Base-by-base conservation (phyloP, 352 stramenopile species). In the Globisporangium spiculum region DNA sequence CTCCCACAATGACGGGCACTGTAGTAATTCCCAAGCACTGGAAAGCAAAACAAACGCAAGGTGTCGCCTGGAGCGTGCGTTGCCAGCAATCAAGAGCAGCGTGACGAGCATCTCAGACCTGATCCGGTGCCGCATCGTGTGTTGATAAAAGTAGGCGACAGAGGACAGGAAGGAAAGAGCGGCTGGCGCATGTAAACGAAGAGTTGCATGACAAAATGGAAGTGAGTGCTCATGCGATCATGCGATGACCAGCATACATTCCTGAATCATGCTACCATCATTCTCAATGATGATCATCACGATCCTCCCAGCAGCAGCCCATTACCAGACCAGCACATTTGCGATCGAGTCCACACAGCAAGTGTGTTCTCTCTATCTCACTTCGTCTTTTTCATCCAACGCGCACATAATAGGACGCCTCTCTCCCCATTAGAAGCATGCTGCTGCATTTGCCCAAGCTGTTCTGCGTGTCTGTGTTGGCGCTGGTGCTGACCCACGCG, bases 401-500 rank as follows among this genome's bases (percentile, higher is more conserved):
- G 27, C 27, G 4, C 27, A 3, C 27, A 32, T 32, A 32, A 32
- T 32, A 32, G 3, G 3, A 32, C 50, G 0, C 3, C 50, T 36
- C 12, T 6, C n/a, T 9, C n/a, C 50, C 3, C 48, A 32, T 32
- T n/a, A 26, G 1, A 36, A 14, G 2, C 26, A 22, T 16, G 22
- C 12, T 24, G 41, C 16, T 50, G 41, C 41, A 41, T 59, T 22
- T 46, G 16, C 38, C 24, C 24, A 30, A 26, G 24, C 16, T 48
- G 20, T 27, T 65, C 7, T 24, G 22, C 5, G 60, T 26, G 14
- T 57, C 41, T 16, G 41, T 26, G 41, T 14, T 50, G 41, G 26
- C 41, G 60, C 60, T 65, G 44, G 26, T 26, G 41, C 27, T 65
- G n/a, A 24, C 54, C 12, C 60, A 58, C 18, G 7, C 41, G 41